These are phyloP conservation scores for Fusarium coicis DNA, from an alignment of 2,329 filamentous ascomycete genomes.

Conservation along the genomic window DNA sequence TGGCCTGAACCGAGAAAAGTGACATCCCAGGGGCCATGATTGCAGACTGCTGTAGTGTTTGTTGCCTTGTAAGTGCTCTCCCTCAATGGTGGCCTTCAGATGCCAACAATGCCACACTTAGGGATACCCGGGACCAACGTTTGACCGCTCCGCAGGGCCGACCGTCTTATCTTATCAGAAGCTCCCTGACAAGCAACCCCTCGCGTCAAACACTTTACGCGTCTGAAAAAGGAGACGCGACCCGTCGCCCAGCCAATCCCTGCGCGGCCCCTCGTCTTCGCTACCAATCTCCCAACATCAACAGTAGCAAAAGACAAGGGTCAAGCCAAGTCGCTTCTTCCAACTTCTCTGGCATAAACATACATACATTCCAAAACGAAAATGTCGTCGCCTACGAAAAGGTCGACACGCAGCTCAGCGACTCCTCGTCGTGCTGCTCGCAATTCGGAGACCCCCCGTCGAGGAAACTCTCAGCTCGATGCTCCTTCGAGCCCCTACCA, in stretches of 20 bases:
- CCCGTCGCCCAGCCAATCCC: conserved; percentile 42
- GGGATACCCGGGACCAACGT: conserved; percentile 44
- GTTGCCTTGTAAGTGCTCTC: conserved; percentile 34
- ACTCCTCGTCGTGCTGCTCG: conserved; percentile 56
- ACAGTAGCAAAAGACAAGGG: conserved; percentile 29
- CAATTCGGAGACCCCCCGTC: conserved; percentile 58
- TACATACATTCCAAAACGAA: conserved; percentile 18
- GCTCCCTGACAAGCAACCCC: background rate
- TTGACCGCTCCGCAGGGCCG: conserved; percentile 44
- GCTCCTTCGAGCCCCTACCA: conserved; percentile 84
- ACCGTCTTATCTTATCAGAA: conserved; percentile 5
- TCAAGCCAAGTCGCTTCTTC: conserved; percentile 10
- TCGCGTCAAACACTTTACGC: conserved; percentile 56
- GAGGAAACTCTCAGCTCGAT: conserved; percentile 56
- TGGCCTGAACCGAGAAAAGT: conserved; percentile 79
- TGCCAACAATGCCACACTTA: conserved; percentile 43
- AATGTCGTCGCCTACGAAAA: conserved; percentile 59
- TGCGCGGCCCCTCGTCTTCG: conserved; percentile 40
- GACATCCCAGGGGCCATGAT: conserved; percentile 79
- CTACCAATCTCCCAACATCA: conserved; percentile 39
- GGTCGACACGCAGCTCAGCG: conserved; percentile 61
- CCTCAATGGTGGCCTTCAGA: conserved; percentile 45
- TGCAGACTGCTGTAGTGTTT: conserved; percentile 32
- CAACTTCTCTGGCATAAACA: conserved; percentile 18
- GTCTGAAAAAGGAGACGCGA: conserved; percentile 43